phyloP scores from a whole-genome alignment of 306 rosid genomes.

The Lagenaria siceraria region DNA sequence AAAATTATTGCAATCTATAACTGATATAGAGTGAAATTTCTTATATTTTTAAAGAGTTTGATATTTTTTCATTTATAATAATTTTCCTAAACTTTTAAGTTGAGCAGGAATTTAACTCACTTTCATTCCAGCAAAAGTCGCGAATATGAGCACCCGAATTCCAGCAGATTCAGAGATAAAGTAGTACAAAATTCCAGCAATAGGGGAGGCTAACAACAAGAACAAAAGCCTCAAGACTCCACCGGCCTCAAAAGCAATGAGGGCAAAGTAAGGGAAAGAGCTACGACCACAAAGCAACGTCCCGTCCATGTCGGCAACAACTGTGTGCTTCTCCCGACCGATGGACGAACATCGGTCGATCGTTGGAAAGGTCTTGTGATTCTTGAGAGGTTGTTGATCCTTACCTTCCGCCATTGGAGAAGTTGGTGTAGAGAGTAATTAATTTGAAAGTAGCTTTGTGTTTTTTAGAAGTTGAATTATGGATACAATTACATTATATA shows the following conservation, averaged over 20 bases:
- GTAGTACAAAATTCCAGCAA: slow-evolving; percentile 62
- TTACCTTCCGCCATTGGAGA: neutral
- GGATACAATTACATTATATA: neutral
- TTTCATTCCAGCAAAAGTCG: slow-evolving; percentile 43
- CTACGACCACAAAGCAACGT: slow-evolving; percentile 63
- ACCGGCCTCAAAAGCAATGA: slow-evolving; percentile 66
- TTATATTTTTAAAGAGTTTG: no score
- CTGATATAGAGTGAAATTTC: no score
- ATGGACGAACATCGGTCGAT: slow-evolving; percentile 40
- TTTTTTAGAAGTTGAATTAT: neutral
- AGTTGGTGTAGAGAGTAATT: neutral
- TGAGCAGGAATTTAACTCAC: neutral
- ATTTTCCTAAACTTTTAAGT: no score
- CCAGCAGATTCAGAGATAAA: slow-evolving; percentile 65
- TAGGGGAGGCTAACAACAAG: slow-evolving; percentile 41
- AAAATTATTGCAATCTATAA: no score
- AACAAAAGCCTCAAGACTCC: slow-evolving; percentile 56
- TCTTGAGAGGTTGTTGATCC: neutral
- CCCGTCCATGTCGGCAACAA: slow-evolving; percentile 87
- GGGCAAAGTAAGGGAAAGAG: slow-evolving; percentile 76
- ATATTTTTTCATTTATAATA: no score
- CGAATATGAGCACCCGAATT: slow-evolving; percentile 51
- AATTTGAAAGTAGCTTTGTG: neutral
- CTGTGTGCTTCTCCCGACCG: slow-evolving; percentile 54
- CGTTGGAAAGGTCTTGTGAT: slow-evolving; percentile 22